A percentile compares a stretch with the other conserved stretches of the same genome.
These are phyloP conservation scores for Zymoseptoria brevis DNA, from an alignment of 2,329 filamentous ascomycete genomes.

Conservation along the genomic window DNA sequence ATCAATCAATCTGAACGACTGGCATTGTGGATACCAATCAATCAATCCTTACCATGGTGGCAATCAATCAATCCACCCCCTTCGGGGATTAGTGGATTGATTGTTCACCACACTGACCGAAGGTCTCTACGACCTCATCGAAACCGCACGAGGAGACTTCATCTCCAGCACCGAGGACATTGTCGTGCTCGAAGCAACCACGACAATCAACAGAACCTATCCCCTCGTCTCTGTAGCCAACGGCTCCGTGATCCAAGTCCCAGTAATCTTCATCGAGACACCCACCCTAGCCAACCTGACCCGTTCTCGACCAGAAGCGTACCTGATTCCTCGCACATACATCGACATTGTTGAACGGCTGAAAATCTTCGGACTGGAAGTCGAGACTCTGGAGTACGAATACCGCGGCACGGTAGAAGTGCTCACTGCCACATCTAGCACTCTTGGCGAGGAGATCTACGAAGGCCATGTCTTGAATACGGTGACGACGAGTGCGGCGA, in stretches of 20 bases:
- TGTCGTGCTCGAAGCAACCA: slow-evolving; percentile 14
- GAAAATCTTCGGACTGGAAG: slow-evolving; percentile 18
- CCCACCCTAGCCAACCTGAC: slow-evolving; percentile 16
- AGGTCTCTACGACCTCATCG: slow-evolving; percentile 4
- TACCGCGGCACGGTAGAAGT: slow-evolving; percentile 19
- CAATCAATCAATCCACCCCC: background rate
- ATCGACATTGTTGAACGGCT: slow-evolving; percentile 17
- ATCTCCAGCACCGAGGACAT: slow-evolving; percentile 16
- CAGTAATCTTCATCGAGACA: slow-evolving; percentile 13
- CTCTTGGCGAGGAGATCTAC: slow-evolving; percentile 15
- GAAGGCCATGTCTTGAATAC: slow-evolving; percentile 21
- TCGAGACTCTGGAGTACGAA: slow-evolving; percentile 18
- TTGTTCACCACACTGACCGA: slow-evolving; percentile 1
- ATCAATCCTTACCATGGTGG: too few relatives aligned
- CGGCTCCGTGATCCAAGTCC: slow-evolving; percentile 10
- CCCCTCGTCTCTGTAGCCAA: slow-evolving; percentile 16
- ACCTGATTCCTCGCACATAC: slow-evolving; percentile 23
- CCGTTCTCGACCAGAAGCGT: slow-evolving; percentile 18
- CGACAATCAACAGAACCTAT: slow-evolving; percentile 14
- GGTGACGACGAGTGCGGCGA: slow-evolving; percentile 12
- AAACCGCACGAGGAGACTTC: slow-evolving; percentile 14
- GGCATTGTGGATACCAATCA: too few relatives aligned
- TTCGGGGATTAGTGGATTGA: background rate
- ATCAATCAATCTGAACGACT: too few relatives aligned
- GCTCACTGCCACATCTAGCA: slow-evolving; percentile 14